A percentile compares a stretch with the other conserved stretches of the same genome.
Conservation (phyloP, 1,284 basidiomycete species). For the Cryptococcus sp. region DNA sequence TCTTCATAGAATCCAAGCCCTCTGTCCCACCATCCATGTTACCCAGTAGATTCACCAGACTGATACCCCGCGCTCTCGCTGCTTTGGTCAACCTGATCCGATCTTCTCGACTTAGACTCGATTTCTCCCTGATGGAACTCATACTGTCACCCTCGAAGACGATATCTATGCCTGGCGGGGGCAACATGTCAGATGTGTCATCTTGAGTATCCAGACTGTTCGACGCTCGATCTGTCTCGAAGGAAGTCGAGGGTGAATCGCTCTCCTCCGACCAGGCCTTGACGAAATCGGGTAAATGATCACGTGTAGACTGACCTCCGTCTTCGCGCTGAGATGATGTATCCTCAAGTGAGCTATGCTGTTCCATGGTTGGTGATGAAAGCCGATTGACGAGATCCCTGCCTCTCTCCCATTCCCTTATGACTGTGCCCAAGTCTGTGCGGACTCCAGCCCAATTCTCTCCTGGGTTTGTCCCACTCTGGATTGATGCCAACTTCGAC, state of each 20-base stretch:
- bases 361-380: neutral
- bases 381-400: constrained; percentile 12
- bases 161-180: constrained; percentile 29
- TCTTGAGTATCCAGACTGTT: constrained; percentile 1
- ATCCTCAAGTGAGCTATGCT: too few species aligned
- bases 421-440: constrained; percentile 15
- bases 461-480: neutral
- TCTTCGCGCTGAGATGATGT: neutral
- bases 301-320: neutral
- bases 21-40: neutral
- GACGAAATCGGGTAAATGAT: neutral
- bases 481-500: constrained; percentile 5
- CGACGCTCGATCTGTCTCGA: constrained; percentile 9
- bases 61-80: constrained; percentile 28
- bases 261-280: constrained; percentile 15
- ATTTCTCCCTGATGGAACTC: constrained; percentile 1
- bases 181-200: constrained; percentile 13
- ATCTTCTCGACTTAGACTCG: constrained; percentile 26
- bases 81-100: constrained; percentile 28
- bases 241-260: constrained; percentile 2
- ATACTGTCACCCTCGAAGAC: constrained; percentile 25
- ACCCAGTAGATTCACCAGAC: constrained; percentile 13
- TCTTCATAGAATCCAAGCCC: neutral
- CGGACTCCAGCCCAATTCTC: constrained; percentile 16
- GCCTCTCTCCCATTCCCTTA: constrained; percentile 29